These are phyloP conservation scores for Acacia melanoxylon DNA, from an alignment of 306 rosid species.

Conservation along the genomic window DNA sequence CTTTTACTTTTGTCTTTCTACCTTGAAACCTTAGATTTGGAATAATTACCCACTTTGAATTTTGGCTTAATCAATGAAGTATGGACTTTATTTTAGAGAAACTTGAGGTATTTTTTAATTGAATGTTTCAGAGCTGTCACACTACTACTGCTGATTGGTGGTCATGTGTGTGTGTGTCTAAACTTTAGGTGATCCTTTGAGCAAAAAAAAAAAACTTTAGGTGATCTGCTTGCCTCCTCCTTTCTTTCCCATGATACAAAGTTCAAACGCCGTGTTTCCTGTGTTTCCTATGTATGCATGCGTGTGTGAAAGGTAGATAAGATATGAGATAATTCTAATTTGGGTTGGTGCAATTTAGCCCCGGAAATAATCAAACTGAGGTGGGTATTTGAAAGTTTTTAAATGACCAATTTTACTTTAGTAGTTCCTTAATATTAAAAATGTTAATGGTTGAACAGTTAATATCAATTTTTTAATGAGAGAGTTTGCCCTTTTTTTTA, in stretches of 20 bases:
- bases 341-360: too few relatives aligned
- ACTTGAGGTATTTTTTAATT: background rate
- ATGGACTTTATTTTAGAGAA: background rate
- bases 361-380: too few relatives aligned
- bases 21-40: background rate
- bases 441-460: too few relatives aligned
- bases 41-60: slow-evolving; percentile 16
- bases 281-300: slow-evolving; percentile 41
- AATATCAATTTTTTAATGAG: too few relatives aligned
- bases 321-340: background rate
- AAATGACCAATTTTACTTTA: too few relatives aligned
- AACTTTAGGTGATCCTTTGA: slow-evolving; percentile 41
- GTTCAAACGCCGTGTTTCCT: slow-evolving; percentile 38
- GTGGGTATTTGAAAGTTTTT: too few relatives aligned
- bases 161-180: background rate
- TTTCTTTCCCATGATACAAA: slow-evolving; percentile 32
- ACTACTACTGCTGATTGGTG: background rate
- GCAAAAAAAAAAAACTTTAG: too few relatives aligned
- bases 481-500: too few relatives aligned
- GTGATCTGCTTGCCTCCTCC: slow-evolving; percentile 37
- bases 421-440: too few relatives aligned
- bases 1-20: background rate
- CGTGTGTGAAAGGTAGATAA: background rate
- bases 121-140: slow-evolving; percentile 13
- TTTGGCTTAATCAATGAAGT: background rate